These are phyloP conservation scores for Tuber borchii DNA, from an alignment of 495 filamentous ascomycete species.

Conservation along the genomic window DNA sequence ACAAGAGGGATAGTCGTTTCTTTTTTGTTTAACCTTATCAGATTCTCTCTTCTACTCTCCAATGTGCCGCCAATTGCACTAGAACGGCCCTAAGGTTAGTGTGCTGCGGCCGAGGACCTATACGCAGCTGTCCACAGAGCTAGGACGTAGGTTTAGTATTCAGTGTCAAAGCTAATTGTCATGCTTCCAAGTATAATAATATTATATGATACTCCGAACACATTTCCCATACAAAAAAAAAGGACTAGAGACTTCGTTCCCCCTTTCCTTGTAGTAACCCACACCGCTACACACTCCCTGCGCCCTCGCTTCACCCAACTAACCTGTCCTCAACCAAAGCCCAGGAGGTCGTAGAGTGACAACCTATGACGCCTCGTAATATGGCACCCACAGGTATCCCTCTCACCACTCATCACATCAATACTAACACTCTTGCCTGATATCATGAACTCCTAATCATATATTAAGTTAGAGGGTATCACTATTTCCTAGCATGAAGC, in stretches of 20 bases:
- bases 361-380: background rate
- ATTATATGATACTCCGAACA: too few species aligned
- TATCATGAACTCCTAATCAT: too few species aligned
- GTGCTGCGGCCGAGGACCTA: background rate
- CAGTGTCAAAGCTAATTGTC: background rate
- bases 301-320: too few species aligned
- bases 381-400: too few species aligned
- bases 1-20: background rate
- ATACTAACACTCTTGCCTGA: too few species aligned
- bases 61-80: background rate
- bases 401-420: too few species aligned
- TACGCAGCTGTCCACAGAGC: background rate
- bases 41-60: background rate
- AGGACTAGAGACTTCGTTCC: background rate
- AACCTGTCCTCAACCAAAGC: background rate
- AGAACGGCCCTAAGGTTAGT: background rate
- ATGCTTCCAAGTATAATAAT: background rate
- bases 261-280: background rate
- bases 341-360: background rate
- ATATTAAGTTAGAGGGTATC: too few species aligned
- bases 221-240: background rate
- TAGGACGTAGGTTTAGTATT: background rate
- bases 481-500: too few species aligned
- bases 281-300: too few species aligned
- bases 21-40: background rate